Base-by-base conservation (phyloP, 2,329 filamentous ascomycete species). In the Penicillium brevicompactum region DNA sequence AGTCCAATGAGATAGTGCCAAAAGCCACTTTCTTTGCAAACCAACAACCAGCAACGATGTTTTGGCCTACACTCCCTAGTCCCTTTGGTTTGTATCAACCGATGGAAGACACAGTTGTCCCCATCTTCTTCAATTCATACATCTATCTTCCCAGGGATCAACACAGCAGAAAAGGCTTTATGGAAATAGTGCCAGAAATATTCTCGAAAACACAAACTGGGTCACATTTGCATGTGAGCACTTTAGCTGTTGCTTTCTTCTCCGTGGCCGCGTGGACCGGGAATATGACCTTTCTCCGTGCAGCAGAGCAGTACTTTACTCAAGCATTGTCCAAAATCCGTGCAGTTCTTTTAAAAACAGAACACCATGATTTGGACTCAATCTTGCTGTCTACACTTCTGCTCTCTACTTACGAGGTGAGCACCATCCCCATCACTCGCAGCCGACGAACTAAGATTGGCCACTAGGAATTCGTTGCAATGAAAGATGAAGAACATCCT, bases 81-180 rank as follows among this genome's bases (percentile, higher is more conserved):
- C 64, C 63, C 2, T 31, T 50, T 13, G 56, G 52, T 45, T 42
- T 68, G 1, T 60, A 57, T 21, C 55, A 63, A 0, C 64, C 66
- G 1, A 51, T 67, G 57, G 67, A 70, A 49, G 63, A 66, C 30
- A 68, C 60, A 1, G 64, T 70, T 9, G 56, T 65, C 9, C 58
- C 67, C 0, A 45, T 70, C 4, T 70, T 68, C 32, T 70, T 70
- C 47, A 69, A 67, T 48, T 70, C 67, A 4, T 70, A 64, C 49
- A 42, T 70, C 5, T 68, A 67, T 44, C 51, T 64, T 2, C 67
- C 64, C 1, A 62, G 62, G 32, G 68, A 67, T 34, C 65, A 63
- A 8, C 52, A 67, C 2, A 60, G 68, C 3, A 50, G 59, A 9
- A 56, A 59, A 31, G 67, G 68, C 1, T 68, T 69, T 38, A 65